Conservation (phyloP, 768 basidiomycete genomes). For the Lactarius deliciosus region DNA sequence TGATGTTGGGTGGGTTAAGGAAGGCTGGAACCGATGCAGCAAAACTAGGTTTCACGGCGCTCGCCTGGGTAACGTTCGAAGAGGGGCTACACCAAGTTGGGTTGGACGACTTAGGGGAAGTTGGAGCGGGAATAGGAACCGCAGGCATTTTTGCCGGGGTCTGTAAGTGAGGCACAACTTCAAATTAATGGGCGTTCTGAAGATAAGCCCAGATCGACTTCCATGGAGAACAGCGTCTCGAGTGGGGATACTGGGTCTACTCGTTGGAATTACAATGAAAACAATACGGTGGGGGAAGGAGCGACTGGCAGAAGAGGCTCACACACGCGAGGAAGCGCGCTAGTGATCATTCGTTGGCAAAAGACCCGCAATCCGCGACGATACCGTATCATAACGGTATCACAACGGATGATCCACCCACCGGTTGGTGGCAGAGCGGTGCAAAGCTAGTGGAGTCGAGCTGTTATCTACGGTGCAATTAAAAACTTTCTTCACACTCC, state of each 20-base stretch:
- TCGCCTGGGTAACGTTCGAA: slow-evolving; percentile 51
- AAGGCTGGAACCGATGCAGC: slow-evolving; percentile 59
- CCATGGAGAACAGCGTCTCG: slow-evolving; percentile 27
- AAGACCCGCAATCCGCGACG: slow-evolving; percentile 16
- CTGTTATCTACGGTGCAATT: slow-evolving; percentile 19
- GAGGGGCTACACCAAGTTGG: slow-evolving; percentile 43
- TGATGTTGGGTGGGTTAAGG: slow-evolving; percentile 70
- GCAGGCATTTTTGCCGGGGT: slow-evolving; percentile 56
- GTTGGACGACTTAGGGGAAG: slow-evolving; percentile 46
- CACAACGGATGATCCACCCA: slow-evolving; percentile 14
- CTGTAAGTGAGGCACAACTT: slow-evolving; percentile 42
- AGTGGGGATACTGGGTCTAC: slow-evolving; percentile 49
- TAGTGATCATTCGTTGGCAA: slow-evolving; percentile 27
- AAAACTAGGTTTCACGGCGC: slow-evolving; percentile 48
- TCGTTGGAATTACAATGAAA: slow-evolving; percentile 56
- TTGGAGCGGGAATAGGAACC: slow-evolving; percentile 66
- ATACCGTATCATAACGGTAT: slow-evolving; percentile 9
- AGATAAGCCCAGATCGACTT: slow-evolving; percentile 25
- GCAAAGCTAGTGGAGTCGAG: neutral
- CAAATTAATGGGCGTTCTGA: slow-evolving; percentile 20
- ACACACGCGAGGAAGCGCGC: slow-evolving; percentile 32
- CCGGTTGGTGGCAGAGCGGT: slow-evolving; percentile 7
- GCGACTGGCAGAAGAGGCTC: slow-evolving; percentile 32
- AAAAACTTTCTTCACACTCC: slow-evolving; percentile 10
- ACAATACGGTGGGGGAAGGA: slow-evolving; percentile 36